A percentile compares a stretch with the other conserved stretches of the same genome.
Conservation (phyloP, 176 grass and related monocot genomes). For the Oryza longistaminata region DNA sequence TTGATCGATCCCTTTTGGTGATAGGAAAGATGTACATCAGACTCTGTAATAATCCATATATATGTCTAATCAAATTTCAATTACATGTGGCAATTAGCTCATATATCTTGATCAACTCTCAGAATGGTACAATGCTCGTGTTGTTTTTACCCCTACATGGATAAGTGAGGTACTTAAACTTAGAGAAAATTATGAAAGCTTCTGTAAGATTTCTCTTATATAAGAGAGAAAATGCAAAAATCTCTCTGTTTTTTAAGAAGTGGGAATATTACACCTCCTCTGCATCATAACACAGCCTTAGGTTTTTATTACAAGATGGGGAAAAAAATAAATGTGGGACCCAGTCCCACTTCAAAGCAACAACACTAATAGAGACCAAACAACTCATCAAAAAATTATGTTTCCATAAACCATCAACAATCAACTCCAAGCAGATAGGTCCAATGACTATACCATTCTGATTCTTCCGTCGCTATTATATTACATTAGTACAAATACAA, state of each 20-base stretch:
- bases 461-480: too few species aligned
- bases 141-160: not conserved
- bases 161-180: not conserved
- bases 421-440: too few species aligned
- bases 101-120: not conserved
- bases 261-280: not conserved
- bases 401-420: too few species aligned
- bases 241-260: not conserved
- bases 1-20: not conserved
- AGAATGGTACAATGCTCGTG: not conserved
- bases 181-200: not conserved
- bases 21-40: conserved; percentile 23
- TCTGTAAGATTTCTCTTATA: not conserved
- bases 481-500: too few species aligned
- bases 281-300: not conserved
- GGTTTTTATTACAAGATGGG: not conserved
- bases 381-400: not conserved
- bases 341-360: not conserved
- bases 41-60: not conserved
- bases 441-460: too few species aligned
- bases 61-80: conserved; percentile 3
- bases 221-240: not conserved
- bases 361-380: not conserved
- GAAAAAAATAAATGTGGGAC: not conserved
- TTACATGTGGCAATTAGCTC: not conserved